These are phyloP conservation scores for Sarocladium oryzae DNA, from an alignment of 2,329 filamentous ascomycete species.

Conservation along the genomic window DNA sequence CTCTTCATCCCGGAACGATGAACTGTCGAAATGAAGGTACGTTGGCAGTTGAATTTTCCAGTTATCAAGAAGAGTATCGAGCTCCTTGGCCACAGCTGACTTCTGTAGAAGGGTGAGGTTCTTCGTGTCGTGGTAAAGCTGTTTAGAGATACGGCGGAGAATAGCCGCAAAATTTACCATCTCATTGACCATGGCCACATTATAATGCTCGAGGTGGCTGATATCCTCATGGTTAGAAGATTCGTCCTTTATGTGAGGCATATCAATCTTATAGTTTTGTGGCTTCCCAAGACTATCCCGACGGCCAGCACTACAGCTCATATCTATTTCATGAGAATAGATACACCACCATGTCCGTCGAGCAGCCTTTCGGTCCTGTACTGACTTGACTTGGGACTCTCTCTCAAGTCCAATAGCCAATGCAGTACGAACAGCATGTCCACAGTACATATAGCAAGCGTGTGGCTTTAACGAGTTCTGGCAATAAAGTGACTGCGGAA, in stretches of 20 bases:
- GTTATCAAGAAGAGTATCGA: not conserved
- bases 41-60: not conserved
- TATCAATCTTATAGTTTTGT: not conserved
- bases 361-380: not conserved
- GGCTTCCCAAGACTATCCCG: constrained; percentile 5
- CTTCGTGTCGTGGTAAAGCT: constrained; percentile 1
- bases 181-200: constrained; percentile 1
- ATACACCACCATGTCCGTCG: constrained; percentile 6
- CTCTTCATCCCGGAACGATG: not conserved
- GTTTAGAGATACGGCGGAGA: constrained; percentile 1
- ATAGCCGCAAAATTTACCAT: constrained; percentile 4
- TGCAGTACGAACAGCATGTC: constrained; percentile 2
- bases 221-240: not conserved
- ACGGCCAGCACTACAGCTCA: constrained; percentile 5
- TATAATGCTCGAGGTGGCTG: not conserved
- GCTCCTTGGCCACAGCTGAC: constrained; percentile 1
- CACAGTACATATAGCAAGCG: constrained; percentile 6
- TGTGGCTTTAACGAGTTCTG: constrained; percentile 5
- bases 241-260: not conserved
- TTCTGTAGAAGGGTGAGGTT: not conserved
- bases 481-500: not conserved
- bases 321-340: constrained; percentile 5
- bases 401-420: not conserved
- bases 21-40: not conserved
- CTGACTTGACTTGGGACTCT: not conserved